Conservation (phyloP, 108 stramenopile genomes). For the Nitzschia sp. region DNA sequence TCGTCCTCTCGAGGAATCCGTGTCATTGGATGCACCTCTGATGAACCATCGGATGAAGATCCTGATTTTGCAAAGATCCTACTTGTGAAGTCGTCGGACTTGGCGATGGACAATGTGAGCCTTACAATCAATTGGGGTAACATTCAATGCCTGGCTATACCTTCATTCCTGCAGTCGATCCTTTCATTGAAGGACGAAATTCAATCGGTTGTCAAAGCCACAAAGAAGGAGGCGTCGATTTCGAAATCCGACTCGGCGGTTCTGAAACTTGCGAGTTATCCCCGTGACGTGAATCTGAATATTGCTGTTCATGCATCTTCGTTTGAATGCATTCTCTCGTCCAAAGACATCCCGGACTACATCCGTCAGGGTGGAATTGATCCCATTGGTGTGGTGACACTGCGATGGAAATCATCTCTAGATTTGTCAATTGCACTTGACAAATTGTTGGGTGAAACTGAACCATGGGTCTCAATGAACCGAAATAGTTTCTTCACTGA, state of each 20-base stretch:
- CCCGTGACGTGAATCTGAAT: constrained; percentile 24
- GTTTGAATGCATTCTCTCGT: constrained; percentile 47
- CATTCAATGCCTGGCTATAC: constrained; percentile 42
- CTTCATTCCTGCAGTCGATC: constrained; percentile 36
- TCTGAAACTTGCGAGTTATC: constrained; percentile 11
- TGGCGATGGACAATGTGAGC: constrained; percentile 12
- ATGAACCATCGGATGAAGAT: background rate
- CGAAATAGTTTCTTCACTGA: constrained; percentile 32
- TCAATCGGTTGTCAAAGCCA: background rate
- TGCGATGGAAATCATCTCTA: constrained; percentile 43
- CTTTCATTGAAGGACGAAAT: constrained; percentile 25
- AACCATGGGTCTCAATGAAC: constrained; percentile 33
- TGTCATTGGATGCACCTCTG: constrained; percentile 36
- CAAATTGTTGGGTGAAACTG: constrained; percentile 15
- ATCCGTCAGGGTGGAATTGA: constrained; percentile 24
- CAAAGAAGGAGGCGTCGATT: constrained; percentile 9
- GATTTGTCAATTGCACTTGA: constrained; percentile 29
- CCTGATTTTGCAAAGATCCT: constrained; percentile 34
- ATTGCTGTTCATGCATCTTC: constrained; percentile 30
- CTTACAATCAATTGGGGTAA: constrained; percentile 39
- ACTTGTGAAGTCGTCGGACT: constrained; percentile 13
- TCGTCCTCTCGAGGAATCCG: constrained; percentile 35
- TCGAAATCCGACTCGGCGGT: too few relatives aligned
- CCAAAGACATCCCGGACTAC: constrained; percentile 38
- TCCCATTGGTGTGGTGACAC: constrained; percentile 42